A percentile compares a stretch with the other conserved stretches of the same genome.
Conservation (phyloP, 331 rosid species). For the Quercus phellos region DNA sequence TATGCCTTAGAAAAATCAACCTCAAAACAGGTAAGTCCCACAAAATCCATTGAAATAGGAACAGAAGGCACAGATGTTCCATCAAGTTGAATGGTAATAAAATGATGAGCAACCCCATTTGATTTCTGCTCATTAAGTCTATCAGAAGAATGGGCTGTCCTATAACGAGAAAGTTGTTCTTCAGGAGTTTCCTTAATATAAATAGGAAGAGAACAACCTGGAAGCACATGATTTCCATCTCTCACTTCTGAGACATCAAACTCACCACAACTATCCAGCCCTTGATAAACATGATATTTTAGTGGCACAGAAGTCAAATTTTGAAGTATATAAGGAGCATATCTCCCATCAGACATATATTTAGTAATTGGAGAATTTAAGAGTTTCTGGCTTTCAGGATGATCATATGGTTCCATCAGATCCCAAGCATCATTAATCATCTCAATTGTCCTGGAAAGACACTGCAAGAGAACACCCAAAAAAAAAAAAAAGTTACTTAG, state of each 20-base stretch:
- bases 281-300: conserved; percentile 45
- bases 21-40: conserved; percentile 83
- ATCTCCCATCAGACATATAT: conserved; percentile 49
- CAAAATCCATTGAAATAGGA: conserved; percentile 95
- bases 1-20: conserved; percentile 67
- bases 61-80: conserved; percentile 66
- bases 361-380: conserved; percentile 39
- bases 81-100: conserved; percentile 75
- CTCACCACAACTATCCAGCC: conserved; percentile 42
- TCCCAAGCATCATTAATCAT: conserved; percentile 62
- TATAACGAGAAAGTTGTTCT: conserved; percentile 52
- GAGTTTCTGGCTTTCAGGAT: conserved; percentile 37
- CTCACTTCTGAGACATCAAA: conserved; percentile 31
- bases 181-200: conserved; percentile 60
- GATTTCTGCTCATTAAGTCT: conserved; percentile 54
- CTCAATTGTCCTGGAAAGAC: conserved; percentile 63
- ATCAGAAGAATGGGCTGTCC: conserved; percentile 66
- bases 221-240: conserved; percentile 51
- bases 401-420: conserved; percentile 40
- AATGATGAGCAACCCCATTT: conserved; percentile 68
- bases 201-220: conserved; percentile 76
- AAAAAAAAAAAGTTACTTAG: conserved; percentile 7
- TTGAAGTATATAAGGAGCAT: conserved; percentile 84
- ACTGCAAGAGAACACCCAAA: conserved; percentile 41
- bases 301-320: conserved; percentile 83